phyloP scores from a whole-genome alignment of 2,329 filamentous ascomycete genomes.

The Talaromyces piceae region DNA sequence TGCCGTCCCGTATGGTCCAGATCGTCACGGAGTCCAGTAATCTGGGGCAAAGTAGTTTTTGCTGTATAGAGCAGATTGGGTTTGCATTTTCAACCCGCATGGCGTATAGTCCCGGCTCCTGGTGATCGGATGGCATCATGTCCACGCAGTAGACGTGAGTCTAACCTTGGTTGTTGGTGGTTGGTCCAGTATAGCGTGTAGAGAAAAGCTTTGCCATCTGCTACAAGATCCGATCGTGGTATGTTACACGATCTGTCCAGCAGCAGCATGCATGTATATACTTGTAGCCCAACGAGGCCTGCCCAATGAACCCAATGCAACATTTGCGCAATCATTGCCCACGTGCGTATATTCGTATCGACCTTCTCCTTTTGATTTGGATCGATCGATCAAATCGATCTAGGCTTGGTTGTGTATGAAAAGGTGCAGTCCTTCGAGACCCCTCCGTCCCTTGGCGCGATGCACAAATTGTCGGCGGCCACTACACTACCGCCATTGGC shows the following conservation, averaged over 20 bases:
- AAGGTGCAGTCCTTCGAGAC: no score
- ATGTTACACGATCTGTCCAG: not conserved
- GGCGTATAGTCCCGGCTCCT: not conserved
- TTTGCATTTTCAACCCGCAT: not conserved
- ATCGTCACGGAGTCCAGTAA: not conserved
- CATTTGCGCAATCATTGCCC: not conserved
- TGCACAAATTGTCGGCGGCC: not conserved
- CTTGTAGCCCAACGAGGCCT: not conserved
- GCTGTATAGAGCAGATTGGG: no score
- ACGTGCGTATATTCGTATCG: not conserved
- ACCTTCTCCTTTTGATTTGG: not conserved
- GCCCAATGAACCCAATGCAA: not conserved
- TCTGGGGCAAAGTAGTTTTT: not conserved
- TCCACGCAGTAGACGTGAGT: not conserved
- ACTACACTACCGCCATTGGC: not conserved
- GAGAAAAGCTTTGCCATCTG: not conserved
- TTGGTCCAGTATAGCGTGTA: no score
- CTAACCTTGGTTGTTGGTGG: not conserved
- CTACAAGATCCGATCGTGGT: not conserved
- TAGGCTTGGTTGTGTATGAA: not conserved
- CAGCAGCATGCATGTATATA: not conserved
- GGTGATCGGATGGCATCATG: not conserved
- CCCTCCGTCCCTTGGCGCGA: not conserved
- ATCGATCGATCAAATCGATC: not conserved
- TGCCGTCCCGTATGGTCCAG: not conserved